A percentile compares a stretch with the other conserved stretches of the same genome.
Conservation (phyloP, 345 rosid species). For the Combretum micranthum region DNA sequence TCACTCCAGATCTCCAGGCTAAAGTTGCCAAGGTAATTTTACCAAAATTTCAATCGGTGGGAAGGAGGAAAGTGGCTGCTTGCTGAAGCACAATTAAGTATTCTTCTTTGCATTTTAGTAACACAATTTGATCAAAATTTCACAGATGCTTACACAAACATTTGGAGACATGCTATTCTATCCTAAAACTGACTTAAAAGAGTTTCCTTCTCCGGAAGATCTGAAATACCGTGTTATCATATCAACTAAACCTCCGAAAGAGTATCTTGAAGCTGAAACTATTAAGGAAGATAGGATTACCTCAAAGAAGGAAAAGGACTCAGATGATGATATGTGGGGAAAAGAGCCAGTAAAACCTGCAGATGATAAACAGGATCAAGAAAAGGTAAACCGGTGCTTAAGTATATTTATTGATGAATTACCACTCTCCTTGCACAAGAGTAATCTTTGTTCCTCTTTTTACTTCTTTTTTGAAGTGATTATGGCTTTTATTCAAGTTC, state of each 20-base stretch:
- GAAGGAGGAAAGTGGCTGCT: background rate
- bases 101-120: background rate
- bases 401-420: background rate
- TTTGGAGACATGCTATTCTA: conserved; percentile 80
- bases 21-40: conserved; percentile 73
- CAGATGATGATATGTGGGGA: conserved; percentile 46
- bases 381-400: conserved; percentile 17
- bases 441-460: background rate
- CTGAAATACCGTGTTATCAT: conserved; percentile 63
- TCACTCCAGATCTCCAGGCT: conserved; percentile 72
- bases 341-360: conserved; percentile 38
- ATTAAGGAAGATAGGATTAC: conserved; percentile 30
- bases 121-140: conserved; percentile 3
- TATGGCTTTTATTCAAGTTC: background rate
- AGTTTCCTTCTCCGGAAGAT: conserved; percentile 70
- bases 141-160: conserved; percentile 68
- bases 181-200: conserved; percentile 68
- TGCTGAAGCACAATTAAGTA: background rate
- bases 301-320: conserved; percentile 30
- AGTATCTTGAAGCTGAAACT: conserved; percentile 53
- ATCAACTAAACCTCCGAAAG: conserved; percentile 96
- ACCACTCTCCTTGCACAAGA: background rate
- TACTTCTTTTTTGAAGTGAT: conserved; percentile 1
- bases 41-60: background rate
- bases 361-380: conserved; percentile 29